Percentiles rank a stretch among this genome's conserved stretches.
Evolutionary conservation across 768 basidiomycete species (phyloP).

Genomic region (Rubroboletus satanas): DNA sequence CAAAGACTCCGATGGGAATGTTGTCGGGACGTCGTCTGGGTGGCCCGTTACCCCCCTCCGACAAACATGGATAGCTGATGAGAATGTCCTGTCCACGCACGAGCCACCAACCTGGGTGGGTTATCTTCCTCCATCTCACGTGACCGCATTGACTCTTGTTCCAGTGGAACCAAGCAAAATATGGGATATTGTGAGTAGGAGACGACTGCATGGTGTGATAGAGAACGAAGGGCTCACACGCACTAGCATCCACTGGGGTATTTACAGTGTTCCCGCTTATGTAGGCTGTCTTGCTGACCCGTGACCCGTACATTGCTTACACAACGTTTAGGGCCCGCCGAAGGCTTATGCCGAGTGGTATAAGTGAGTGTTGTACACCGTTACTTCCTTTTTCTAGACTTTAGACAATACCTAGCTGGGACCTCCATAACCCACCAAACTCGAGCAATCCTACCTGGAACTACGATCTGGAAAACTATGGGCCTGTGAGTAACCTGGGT

Average conservation of each 20-base stretch:
- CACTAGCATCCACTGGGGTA: constrained; percentile 45
- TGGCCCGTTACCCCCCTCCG: constrained; percentile 39
- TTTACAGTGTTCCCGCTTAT: constrained; percentile 46
- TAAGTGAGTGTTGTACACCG: constrained; percentile 32
- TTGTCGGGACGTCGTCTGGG: constrained; percentile 34
- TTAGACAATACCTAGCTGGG: constrained; percentile 27
- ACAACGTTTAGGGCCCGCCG: constrained; percentile 34
- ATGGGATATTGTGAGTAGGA: constrained; percentile 40
- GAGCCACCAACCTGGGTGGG: constrained; percentile 55
- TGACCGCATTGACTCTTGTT: background rate
- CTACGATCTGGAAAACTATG: constrained; percentile 49
- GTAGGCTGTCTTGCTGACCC: constrained; percentile 4
- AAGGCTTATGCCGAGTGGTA: constrained; percentile 54
- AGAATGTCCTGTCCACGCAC: constrained; percentile 37
- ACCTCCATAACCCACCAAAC: constrained; percentile 35
- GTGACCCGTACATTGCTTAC: background rate
- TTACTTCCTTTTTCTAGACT: too few species aligned
- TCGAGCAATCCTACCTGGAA: constrained; percentile 42
- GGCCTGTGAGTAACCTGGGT: constrained; percentile 15
- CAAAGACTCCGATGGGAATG: constrained; percentile 32
- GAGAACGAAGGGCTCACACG: background rate
- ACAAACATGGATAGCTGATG: constrained; percentile 39
- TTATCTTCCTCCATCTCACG: background rate
- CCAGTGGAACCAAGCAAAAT: constrained; percentile 53
- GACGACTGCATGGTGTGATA: background rate